A percentile compares a stretch with the other conserved stretches of the same genome.
These are phyloP conservation scores for Uronychia binucleata DNA, from an alignment of 73 alveolate species.

Conservation along the genomic window DNA sequence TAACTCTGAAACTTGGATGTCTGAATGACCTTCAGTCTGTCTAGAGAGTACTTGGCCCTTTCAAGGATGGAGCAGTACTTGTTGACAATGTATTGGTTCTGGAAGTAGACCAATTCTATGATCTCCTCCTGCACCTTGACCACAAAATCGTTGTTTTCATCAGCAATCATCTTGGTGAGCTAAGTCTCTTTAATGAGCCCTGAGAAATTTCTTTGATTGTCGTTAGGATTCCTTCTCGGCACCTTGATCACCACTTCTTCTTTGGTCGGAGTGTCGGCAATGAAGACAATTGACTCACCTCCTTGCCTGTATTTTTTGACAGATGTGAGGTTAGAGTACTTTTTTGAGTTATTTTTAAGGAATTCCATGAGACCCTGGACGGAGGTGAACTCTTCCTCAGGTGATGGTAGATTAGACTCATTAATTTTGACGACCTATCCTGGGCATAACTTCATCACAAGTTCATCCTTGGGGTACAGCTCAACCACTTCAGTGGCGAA, in stretches of 20 bases:
- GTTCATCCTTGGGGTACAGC: not conserved
- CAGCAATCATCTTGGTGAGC: not conserved
- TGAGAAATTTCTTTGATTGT: not conserved
- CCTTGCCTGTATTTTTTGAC: not conserved
- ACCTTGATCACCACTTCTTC: not conserved
- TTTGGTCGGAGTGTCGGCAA: not conserved
- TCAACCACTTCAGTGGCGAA: not conserved
- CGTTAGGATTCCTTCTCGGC: not conserved
- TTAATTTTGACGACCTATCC: not conserved
- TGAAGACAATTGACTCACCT: not conserved
- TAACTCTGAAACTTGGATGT: not conserved
- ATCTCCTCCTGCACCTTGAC: slow-evolving; percentile 44
- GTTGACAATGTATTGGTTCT: not conserved
- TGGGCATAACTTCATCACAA: no score
- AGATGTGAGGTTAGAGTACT: not conserved
- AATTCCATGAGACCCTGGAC: not conserved
- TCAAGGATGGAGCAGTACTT: slow-evolving; percentile 34
- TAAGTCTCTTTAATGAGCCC: not conserved
- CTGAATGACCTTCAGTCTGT: not conserved
- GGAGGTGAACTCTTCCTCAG: not conserved
- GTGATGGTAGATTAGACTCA: not conserved
- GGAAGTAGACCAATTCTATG: not conserved
- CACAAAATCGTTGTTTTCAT: slow-evolving; percentile 1
- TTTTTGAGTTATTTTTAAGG: not conserved
- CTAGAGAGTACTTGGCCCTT: slow-evolving; percentile 25